Evolutionary conservation across 257 asterid genomes (phyloP).

Genomic region (Catharanthus roseus): DNA sequence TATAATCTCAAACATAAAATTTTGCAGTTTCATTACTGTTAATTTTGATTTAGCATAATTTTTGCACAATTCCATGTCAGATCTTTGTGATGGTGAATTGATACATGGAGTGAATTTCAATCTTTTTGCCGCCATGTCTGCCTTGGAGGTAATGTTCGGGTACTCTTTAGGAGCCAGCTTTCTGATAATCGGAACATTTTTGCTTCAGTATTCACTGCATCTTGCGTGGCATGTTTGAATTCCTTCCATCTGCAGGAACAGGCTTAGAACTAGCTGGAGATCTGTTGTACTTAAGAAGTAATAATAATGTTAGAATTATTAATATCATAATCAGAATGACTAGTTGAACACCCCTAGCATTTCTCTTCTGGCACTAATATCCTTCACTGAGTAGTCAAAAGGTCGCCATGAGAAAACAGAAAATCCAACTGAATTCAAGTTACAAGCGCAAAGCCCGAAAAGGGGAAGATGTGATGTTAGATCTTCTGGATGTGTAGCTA

Average conservation of each 20-base stretch:
- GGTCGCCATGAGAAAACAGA: neutral
- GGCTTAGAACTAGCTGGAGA: neutral
- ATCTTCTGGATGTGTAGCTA: neutral
- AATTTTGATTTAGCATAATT: constrained; percentile 5
- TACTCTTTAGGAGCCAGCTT: neutral
- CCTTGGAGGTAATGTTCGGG: constrained; percentile 74
- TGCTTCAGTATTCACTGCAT: neutral
- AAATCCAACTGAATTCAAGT: neutral
- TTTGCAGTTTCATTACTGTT: neutral
- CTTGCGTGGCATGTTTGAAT: neutral
- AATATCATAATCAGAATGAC: neutral
- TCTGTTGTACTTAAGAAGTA: neutral
- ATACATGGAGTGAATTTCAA: constrained; percentile 81
- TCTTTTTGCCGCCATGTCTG: constrained; percentile 98
- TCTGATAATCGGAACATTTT: neutral
- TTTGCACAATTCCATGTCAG: constrained; percentile 29
- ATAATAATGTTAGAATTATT: neutral
- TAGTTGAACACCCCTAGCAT: neutral
- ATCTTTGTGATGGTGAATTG: constrained; percentile 84
- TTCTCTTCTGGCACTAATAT: neutral
- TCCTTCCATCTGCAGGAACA: neutral
- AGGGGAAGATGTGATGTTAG: neutral
- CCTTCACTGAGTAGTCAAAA: neutral
- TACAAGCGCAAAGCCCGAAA: neutral
- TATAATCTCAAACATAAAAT: neutral